Percentiles rank a stretch among this genome's conserved stretches.
Conservation (phyloP, 805 yeast species). For the Yamadazyma olivae region DNA sequence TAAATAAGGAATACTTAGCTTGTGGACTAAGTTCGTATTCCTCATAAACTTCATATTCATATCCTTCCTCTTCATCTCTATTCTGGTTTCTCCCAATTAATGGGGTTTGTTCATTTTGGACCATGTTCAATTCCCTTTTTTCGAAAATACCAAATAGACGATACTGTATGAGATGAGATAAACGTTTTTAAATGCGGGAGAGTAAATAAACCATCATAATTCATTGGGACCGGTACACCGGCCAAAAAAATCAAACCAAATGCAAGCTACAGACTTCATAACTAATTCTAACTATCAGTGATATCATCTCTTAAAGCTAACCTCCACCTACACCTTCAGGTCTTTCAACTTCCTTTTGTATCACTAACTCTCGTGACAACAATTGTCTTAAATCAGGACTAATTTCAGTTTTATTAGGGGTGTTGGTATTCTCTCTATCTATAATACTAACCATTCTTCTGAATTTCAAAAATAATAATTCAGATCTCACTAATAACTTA, state of each 20-base stretch:
- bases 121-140: too few species aligned
- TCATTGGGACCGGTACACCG: too few species aligned
- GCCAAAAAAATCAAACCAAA: too few species aligned
- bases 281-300: too few species aligned
- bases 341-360: constrained; percentile 57
- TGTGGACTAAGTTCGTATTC: constrained; percentile 11
- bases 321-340: constrained; percentile 48
- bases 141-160: too few species aligned
- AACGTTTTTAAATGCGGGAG: too few species aligned
- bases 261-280: too few species aligned
- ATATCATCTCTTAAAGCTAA: constrained; percentile 15
- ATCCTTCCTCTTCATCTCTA: constrained; percentile 6
- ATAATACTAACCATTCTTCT: constrained; percentile 75
- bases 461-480: constrained; percentile 76
- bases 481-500: constrained; percentile 80
- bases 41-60: constrained; percentile 16
- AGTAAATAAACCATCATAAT: too few species aligned
- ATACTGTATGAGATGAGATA: too few species aligned
- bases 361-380: constrained; percentile 57
- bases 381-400: constrained; percentile 57
- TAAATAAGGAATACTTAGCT: constrained; percentile 14
- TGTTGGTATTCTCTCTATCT: constrained; percentile 46
- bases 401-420: constrained; percentile 24
- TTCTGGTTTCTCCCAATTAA: constrained; percentile 7
- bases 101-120: too few species aligned